Percentiles rank a stretch among this genome's conserved stretches.
phyloP scores from a whole-genome alignment of 2,329 filamentous ascomycete genomes.

The Fusarium mundagurra region DNA sequence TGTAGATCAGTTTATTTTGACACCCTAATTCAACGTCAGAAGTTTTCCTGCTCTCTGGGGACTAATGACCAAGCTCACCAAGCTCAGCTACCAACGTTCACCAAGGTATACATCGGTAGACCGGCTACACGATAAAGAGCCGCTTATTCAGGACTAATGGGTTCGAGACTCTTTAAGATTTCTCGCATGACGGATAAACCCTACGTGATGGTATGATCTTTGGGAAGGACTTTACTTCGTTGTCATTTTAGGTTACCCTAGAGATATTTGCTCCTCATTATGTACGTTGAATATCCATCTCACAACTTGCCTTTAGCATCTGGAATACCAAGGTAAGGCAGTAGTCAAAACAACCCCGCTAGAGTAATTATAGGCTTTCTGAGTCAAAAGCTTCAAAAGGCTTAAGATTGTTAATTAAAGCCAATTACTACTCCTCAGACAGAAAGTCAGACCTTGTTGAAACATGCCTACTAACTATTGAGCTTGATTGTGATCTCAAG shows the following conservation, averaged over 20 bases:
- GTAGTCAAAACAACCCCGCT: no score
- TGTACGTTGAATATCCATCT: background rate
- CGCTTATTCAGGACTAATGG: background rate
- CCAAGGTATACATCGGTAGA: background rate
- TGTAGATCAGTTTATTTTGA: background rate
- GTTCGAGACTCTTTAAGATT: background rate
- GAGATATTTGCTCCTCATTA: background rate
- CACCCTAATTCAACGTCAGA: background rate
- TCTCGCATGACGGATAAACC: background rate
- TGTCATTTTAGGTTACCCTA: background rate
- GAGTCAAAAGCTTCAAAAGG: background rate
- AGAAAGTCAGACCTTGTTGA: no score
- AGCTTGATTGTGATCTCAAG: background rate
- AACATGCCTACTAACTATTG: background rate
- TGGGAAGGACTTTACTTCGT: background rate
- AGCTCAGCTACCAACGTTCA: background rate
- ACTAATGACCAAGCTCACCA: background rate
- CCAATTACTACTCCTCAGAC: background rate
- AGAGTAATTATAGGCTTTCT: no score
- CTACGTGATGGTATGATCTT: background rate
- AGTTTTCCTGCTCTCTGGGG: background rate
- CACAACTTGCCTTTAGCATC: background rate
- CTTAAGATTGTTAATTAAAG: no score
- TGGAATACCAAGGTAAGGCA: background rate
- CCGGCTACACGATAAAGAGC: background rate